phyloP scores from a whole-genome alignment of 192 early-diverging fungal species.

The Dissophora ornata region DNA sequence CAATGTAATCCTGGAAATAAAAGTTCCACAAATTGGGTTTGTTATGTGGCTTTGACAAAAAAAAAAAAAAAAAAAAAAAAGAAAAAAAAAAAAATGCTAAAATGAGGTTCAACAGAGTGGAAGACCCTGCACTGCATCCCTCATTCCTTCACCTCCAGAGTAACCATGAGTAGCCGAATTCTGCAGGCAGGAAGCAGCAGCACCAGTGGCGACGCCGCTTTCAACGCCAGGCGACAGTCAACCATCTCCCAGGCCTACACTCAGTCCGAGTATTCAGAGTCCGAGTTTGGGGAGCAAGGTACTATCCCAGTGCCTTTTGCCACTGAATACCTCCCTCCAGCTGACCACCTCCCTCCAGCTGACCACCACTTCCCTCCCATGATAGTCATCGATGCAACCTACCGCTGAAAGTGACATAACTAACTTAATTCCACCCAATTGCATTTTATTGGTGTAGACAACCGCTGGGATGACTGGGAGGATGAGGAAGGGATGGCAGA shows the following conservation, averaged over 20 bases:
- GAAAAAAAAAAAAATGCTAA: conserved; percentile 1
- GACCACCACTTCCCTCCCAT: not conserved
- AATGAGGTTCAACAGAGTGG: not conserved
- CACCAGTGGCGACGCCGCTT: conserved; percentile 7
- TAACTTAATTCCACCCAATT: too few species aligned
- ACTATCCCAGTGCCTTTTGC: not conserved
- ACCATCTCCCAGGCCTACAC: conserved; percentile 50
- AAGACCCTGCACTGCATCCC: too few species aligned
- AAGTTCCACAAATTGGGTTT: too few species aligned
- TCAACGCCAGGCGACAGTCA: conserved; percentile 43
- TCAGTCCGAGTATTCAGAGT: conserved; percentile 55
- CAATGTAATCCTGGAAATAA: too few species aligned
- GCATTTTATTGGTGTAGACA: too few species aligned
- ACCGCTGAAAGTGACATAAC: too few species aligned
- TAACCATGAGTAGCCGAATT: conserved; percentile 40
- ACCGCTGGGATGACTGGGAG: conserved; percentile 78
- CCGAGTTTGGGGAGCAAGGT: conserved; percentile 53
- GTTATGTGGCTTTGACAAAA: too few species aligned
- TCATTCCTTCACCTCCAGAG: conserved; percentile 5
- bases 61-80: too few species aligned
- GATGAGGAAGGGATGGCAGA: conserved; percentile 65
- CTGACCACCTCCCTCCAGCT: not conserved
- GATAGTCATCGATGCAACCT: too few species aligned
- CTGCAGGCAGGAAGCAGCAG: conserved; percentile 42
- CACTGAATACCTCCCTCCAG: not conserved